Base-by-base conservation (phyloP, 2,329 filamentous ascomycete species). In the Cyclaneusma minus region DNA sequence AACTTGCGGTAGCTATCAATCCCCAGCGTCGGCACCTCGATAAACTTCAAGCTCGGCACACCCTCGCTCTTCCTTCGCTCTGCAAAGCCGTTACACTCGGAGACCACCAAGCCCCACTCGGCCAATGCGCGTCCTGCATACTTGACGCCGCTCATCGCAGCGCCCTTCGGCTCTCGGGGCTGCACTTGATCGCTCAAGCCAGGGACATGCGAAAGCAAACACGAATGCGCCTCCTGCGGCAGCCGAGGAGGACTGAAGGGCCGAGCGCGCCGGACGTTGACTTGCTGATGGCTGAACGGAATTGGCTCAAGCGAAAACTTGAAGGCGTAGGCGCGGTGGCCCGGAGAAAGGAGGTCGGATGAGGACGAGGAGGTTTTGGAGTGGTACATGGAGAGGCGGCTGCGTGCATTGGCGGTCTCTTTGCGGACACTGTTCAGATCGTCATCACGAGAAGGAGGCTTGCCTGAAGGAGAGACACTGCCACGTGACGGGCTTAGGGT, bases 71-170 rank as follows among this genome's bases (percentile, higher is more conserved):
- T 71, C 29, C 81, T 64, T 23, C 80, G 62, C 31, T 87, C 79
- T 16, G 83, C 69, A 49, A 87, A 89, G 42, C 71, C 80, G 51
- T 85, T 82, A 54, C 73, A 82, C 47, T 89, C 81, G 29, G 68
- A 66, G 10, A 84, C 69, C 12, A 87, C 66, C 11, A 80, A 55
- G 12, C 63, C 60, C 81, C 81, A 89, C 48, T 89, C 81, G 0
- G 79, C 79, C 22, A 89, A 58, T 1, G 81, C 74, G 12, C 78
- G 63, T 2, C 81, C 81, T 3, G 67, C 58, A 46, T 87, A 78
- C 25, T 67, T 66, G 6, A 61, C 55, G 14, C 59, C 60, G 23
- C 35, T 27, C 27, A 36, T 29, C 21, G 12, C 21, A 21, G 5
- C 18, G 14, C 11, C 12, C 3, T 16, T 16, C 3, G 45, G 43